Evolutionary conservation across 2,329 filamentous ascomycete genomes (phyloP), one percentile per base, ranked within the genome.

Genomic region (Diaporthe vexans): DNA sequence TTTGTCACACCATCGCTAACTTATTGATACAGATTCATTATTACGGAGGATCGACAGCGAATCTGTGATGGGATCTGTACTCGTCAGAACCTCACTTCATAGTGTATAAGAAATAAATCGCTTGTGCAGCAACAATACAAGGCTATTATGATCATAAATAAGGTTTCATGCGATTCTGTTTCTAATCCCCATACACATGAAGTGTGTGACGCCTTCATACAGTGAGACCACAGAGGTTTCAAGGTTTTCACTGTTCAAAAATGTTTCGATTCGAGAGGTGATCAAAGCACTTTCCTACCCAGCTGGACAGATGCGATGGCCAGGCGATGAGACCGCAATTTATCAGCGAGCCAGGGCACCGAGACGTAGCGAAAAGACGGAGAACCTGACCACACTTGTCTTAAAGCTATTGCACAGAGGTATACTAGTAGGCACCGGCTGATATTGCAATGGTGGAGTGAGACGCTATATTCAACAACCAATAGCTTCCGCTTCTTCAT

Each of bases 31-130:
- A 76, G 75, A 76, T 76, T 33, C 75, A 75, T 61, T 76, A 67
- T 4, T 76, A 76, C 52, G 75, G 75, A 24, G 75, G 71, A 19
- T 75, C 75, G 13, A 73, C 73, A 0, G 71, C 75, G 17, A 71
- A 48, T n/a, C 46, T 75, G 6, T 75, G 52, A 73, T 48, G 3
- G 7, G 11, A 40, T 13, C 1, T 40, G 11, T 40, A 40, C 11
- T 5, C 4, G 37, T 40, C 15, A 13, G 40, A 29, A n/a, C 35
- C 17, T 61, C 57, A 19, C 5, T 10, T 5, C 10, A 5, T 43
- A 26, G 35, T 26, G 4, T 19, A 26, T 26, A 26, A 13, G 8
- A 7, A 43, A 43, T 6, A 11, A 3, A 24, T 11, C 35, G 11
- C 8, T 17, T 43, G 11, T 59, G 15, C 26, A 8, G 6, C 57